Percentiles rank a stretch among this genome's conserved stretches.
These are phyloP conservation scores for Uncinocarpus reesii DNA, from an alignment of 2,329 filamentous ascomycete genomes.

Conservation along the genomic window DNA sequence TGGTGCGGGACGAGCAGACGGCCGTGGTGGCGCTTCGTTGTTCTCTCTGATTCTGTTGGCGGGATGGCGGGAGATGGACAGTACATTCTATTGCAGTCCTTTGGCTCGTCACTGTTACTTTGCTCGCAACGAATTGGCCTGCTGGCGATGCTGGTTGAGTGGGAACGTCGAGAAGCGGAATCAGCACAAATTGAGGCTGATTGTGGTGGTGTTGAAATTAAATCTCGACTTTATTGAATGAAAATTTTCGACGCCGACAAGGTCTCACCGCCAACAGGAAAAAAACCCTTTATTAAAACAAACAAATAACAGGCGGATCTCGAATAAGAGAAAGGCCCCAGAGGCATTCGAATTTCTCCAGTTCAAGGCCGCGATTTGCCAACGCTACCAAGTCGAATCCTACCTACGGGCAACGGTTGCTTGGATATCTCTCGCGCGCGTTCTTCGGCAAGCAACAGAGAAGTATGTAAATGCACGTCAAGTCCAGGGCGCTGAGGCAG, in stretches of 20 bases:
- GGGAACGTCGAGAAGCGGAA: neutral
- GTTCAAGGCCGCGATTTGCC: neutral
- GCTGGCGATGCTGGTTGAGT: neutral
- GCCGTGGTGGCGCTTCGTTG: conserved; percentile 3
- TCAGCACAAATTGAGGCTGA: conserved; percentile 10
- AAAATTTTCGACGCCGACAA: conserved; percentile 3
- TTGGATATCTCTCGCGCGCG: neutral
- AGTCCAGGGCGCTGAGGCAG: neutral
- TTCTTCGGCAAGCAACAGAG: neutral
- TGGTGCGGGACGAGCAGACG: conserved; percentile 1
- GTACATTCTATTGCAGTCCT: conserved; percentile 11
- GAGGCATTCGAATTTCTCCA: neutral
- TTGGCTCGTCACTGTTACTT: neutral
- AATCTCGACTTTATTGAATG: conserved; percentile 2
- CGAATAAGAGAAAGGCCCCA: neutral
- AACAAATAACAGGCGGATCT: neutral
- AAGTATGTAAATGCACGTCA: neutral
- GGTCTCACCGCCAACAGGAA: conserved; percentile 11
- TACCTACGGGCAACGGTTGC: neutral
- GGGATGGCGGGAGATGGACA: conserved; percentile 6
- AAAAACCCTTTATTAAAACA: neutral
- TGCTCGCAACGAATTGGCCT: neutral
- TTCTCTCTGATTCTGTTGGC: conserved; percentile 9
- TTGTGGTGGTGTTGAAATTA: conserved; percentile 1
- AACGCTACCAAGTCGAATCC: neutral